Percentiles rank a stretch among this genome's conserved stretches.
These are phyloP conservation scores for Monosporascus sp. DNA, from an alignment of 2,329 filamentous ascomycete species.

Conservation along the genomic window DNA sequence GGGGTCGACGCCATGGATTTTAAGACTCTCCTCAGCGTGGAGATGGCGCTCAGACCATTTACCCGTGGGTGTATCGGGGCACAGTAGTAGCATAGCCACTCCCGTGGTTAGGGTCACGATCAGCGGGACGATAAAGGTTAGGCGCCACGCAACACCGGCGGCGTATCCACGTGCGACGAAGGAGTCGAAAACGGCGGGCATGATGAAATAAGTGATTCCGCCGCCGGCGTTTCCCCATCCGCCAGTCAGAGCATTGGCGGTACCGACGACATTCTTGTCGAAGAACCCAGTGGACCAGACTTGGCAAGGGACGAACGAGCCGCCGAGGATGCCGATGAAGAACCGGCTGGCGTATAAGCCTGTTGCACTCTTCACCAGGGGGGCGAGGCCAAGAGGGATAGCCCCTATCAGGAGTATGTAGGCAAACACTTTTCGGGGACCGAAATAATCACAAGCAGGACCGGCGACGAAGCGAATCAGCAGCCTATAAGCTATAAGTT, in stretches of 20 bases:
- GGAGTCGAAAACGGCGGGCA: slow-evolving; percentile 84
- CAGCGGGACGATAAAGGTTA: slow-evolving; percentile 80
- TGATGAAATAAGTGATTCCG: slow-evolving; percentile 88
- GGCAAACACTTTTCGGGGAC: slow-evolving; percentile 75
- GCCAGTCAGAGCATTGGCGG: slow-evolving; percentile 78
- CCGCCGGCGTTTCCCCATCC: slow-evolving; percentile 86
- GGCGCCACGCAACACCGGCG: slow-evolving; percentile 71
- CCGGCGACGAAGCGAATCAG: slow-evolving; percentile 74
- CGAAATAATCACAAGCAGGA: slow-evolving; percentile 79
- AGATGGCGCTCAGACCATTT: slow-evolving; percentile 70
- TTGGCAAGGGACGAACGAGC: slow-evolving; percentile 78
- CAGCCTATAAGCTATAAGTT: slow-evolving; percentile 39
- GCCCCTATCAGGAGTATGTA: slow-evolving; percentile 71
- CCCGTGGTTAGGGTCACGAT: slow-evolving; percentile 65
- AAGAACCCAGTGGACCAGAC: slow-evolving; percentile 93
- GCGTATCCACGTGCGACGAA: slow-evolving; percentile 58
- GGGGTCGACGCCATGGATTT: slow-evolving; percentile 34
- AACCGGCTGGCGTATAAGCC: slow-evolving; percentile 72
- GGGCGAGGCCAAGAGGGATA: slow-evolving; percentile 77
- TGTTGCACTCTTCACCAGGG: slow-evolving; percentile 61
- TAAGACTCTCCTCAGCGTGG: slow-evolving; percentile 49
- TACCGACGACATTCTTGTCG: slow-evolving; percentile 87
- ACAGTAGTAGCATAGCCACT: slow-evolving; percentile 64
- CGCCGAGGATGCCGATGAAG: slow-evolving; percentile 75
- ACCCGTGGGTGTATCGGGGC: slow-evolving; percentile 77